Evolutionary conservation across 352 stramenopile species (phyloP), one percentile per base, ranked within the genome.

Genomic region (Blastocystis hominis): DNA sequence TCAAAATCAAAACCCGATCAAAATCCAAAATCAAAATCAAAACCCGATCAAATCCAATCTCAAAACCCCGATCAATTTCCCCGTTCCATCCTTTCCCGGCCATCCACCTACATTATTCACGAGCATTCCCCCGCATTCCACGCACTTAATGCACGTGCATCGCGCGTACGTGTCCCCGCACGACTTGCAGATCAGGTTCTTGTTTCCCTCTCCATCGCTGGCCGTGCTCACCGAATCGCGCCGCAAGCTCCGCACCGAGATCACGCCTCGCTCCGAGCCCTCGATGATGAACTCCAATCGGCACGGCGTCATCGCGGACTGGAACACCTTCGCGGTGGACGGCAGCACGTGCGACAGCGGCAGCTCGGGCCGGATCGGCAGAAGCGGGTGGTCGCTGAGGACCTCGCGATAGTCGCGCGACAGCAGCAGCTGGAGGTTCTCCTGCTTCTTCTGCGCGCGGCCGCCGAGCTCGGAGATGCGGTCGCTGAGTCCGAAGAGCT

Each of bases 281-380:
- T 78, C 64, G 34, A 87, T 95, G 47, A 94, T 91, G 86, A 96
- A 96, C 70, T 96, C 92, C 54, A 96, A 91, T 0, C 94, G 92
- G 7, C 92, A 93, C 0, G 93, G 93, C 75, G 95, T 95, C 91
- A 95, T 93, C 3, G 93, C 93, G 89, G 92, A 95, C 86, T 95
- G 95, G 80, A 96, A 96, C 91, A 96, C 95, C 62, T 94, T 94
- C 9, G 92, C 92, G 0, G 92, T 94, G 9, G 91, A 91, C 34
- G 93, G 75, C 13, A 95, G 54, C n/a, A 84, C 72, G 40, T 68
- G 72, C 34, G 38, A 69, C 54, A 84, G 54, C 40, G 34, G 46
- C 30, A 84, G 50, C 17, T 84, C 72, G 10, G 47, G 20, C 17
- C 72, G 46, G 9, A 84, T 46, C 44, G 72, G 72, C 30, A 84